These are phyloP conservation scores for Fusarium tjaetaba DNA, from an alignment of 2,329 filamentous ascomycete species.

Conservation along the genomic window DNA sequence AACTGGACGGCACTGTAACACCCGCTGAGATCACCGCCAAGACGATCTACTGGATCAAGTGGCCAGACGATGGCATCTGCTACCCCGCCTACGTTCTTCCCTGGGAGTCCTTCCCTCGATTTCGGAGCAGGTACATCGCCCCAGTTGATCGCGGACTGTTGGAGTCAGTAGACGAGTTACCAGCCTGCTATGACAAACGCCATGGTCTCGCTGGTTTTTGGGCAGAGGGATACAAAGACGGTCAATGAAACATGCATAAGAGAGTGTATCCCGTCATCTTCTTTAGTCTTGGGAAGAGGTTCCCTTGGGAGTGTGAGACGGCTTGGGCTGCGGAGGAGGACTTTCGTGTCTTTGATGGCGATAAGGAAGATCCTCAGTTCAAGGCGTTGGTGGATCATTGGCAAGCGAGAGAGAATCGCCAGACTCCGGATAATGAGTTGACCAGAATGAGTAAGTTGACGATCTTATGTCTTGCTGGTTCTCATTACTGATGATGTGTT, in stretches of 20 bases:
- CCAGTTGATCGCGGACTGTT: neutral
- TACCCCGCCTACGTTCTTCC: neutral
- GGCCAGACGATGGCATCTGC: neutral
- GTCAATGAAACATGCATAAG: neutral
- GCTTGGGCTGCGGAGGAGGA: neutral
- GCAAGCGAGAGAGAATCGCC: neutral
- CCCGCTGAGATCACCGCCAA: neutral
- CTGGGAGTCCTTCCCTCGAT: neutral
- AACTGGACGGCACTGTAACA: neutral
- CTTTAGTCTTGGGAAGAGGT: neutral
- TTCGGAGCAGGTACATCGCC: neutral
- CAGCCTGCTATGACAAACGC: neutral
- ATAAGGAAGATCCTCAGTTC: neutral
- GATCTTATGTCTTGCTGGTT: fast-evolving
- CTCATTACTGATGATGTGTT: neutral
- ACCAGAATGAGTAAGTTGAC: neutral
- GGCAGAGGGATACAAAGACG: neutral
- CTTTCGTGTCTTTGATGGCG: neutral
- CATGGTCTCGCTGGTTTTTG: neutral
- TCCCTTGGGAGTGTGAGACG: neutral
- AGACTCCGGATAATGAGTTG: neutral
- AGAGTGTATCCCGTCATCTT: neutral
- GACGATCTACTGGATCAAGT: neutral
- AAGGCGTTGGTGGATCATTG: neutral
- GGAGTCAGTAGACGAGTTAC: neutral